Conservation (phyloP, 164 flowering plant species). For the Umbilicus rupestris region DNA sequence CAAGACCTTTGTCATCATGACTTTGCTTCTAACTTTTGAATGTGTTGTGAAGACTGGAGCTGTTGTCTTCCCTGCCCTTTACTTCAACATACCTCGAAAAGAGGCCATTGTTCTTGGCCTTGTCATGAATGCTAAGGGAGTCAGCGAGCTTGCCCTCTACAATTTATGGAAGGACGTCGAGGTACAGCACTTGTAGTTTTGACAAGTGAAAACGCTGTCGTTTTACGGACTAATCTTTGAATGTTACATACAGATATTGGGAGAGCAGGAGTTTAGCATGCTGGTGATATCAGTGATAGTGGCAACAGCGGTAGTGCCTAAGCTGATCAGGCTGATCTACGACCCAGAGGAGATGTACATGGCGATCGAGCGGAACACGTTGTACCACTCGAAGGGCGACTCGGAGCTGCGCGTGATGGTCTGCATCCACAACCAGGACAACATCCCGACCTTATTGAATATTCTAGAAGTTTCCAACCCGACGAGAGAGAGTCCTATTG, state of each 20-base stretch:
- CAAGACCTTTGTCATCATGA: constrained; percentile 8
- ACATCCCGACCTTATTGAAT: constrained; percentile 23
- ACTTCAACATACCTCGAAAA: constrained; percentile 5
- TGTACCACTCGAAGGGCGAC: constrained; percentile 25
- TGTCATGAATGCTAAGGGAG: constrained; percentile 25
- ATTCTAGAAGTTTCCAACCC: constrained; percentile 29
- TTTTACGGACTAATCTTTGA: not conserved
- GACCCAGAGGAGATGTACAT: constrained; percentile 19
- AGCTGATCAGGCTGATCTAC: constrained; percentile 23
- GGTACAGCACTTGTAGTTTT: constrained; percentile 16
- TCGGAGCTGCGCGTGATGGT: constrained; percentile 30
- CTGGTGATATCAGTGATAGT: constrained; percentile 17
- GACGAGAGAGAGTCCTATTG: constrained; percentile 24
- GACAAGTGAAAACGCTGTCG: not conserved
- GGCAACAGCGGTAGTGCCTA: constrained; percentile 20
- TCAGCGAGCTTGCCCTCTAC: constrained; percentile 25
- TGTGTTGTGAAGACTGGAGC: constrained; percentile 16
- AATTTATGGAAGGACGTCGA: constrained; percentile 12
- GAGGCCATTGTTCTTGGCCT: constrained; percentile 27
- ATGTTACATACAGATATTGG: constrained; percentile 22
- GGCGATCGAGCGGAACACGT: constrained; percentile 17
- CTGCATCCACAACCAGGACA: constrained; percentile 31
- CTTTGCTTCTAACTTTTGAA: constrained; percentile 3
- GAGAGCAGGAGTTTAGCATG: constrained; percentile 21
- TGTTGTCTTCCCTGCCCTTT: constrained; percentile 14